Base-by-base conservation (phyloP, 192 early-diverging fungal genomes). In the Coemansia sp. region DNA sequence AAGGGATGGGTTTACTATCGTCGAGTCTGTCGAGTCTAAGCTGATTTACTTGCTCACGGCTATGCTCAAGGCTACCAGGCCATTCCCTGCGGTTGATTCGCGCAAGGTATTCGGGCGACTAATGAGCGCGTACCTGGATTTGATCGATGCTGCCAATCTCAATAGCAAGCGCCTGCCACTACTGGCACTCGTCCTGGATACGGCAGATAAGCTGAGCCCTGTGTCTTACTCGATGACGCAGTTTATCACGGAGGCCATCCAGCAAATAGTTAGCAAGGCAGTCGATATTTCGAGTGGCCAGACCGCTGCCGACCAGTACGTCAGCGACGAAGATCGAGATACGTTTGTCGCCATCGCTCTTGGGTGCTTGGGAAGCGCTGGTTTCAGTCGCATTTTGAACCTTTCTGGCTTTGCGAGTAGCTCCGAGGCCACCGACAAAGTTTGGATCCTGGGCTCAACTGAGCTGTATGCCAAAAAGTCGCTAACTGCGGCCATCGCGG, bases 31-130 rank as follows among this genome's bases (percentile, higher is more conserved):
- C 27, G 78, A 80, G 59, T 40, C 60, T 33, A 70, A 54, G 16
- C 52, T 80, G 16, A 33, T 44, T 8, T 47, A 63, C 16, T 64
- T 80, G 61, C 70, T 80, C 15, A 18, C 43, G 11, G 63, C 78
- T 2, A 59, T 80, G 40, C 62, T 68, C 27, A 31, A 57, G n/a
- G 65, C 65, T 4, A 36, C 46, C 12, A 65, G 78, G 12, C 78
- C 73, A 20, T 80, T 80, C 62, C 78, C 78, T 2, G 67, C 68
- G 4, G 73, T 80, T n/a, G 73, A 67, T 16, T 44, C 41, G 51
- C 65, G 61, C 40, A 65, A 66, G 43, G 66, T 69, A 42, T 70
- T 79, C 54, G 51, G 38, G n/a, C 72, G 65, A 10, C 31, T 79
- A 3, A 18, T 74, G 41, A 55, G 41, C 47, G 63, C 15, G 46